Evolutionary conservation across 176 grass and related monocot genomes (phyloP).

Genomic region (Cenchrus purpureus): DNA sequence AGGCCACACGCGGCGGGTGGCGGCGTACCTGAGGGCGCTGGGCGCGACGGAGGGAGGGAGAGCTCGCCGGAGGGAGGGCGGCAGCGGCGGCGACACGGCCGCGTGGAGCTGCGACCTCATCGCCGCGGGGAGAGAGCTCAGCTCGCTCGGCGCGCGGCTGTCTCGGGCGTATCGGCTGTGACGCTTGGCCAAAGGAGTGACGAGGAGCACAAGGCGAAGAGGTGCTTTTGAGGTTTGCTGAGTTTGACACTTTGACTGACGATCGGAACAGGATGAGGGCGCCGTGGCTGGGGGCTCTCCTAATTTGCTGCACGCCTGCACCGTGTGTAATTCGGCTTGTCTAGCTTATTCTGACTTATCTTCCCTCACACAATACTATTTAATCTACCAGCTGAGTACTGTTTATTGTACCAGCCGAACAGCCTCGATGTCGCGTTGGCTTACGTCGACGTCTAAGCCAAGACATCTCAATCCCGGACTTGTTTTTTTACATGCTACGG

Average conservation of each 20-base stretch:
- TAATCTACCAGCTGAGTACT: background rate
- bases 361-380: too few relatives aligned
- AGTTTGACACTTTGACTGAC: background rate
- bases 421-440: too few relatives aligned
- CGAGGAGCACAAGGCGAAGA: background rate
- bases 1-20: background rate
- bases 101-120: conserved; percentile 56
- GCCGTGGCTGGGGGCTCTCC: background rate
- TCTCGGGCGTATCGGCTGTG: conserved; percentile 31
- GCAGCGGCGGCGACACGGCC: conserved; percentile 10
- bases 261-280: background rate
- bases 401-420: too few relatives aligned
- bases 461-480: background rate
- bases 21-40: conserved; percentile 39
- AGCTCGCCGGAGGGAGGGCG: conserved; percentile 17
- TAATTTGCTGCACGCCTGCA: too few relatives aligned
- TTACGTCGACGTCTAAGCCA: background rate
- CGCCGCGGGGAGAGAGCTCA: background rate
- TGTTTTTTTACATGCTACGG: background rate
- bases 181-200: background rate
- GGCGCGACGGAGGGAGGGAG: background rate
- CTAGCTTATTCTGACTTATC: too few relatives aligned
- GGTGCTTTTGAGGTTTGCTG: background rate
- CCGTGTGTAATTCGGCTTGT: background rate
- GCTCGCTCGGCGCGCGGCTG: background rate